A percentile compares a stretch with the other conserved stretches of the same genome.
Evolutionary conservation across 2,329 filamentous ascomycete genomes (phyloP).

Genomic region (Cladosporium sphaerospermum): DNA sequence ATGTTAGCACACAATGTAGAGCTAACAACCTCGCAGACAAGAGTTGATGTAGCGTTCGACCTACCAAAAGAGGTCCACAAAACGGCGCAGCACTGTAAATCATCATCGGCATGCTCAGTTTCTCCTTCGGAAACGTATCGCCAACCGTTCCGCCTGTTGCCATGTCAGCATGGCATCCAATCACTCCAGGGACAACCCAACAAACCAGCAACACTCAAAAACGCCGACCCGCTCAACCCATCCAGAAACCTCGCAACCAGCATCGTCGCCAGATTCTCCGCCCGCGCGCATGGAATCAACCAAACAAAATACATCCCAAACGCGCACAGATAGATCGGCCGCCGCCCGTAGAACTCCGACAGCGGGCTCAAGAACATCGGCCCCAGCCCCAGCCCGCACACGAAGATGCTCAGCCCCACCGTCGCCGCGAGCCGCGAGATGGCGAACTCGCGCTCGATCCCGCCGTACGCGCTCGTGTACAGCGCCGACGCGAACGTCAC

Average conservation of each 20-base stretch:
- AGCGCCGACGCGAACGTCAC: slow-evolving; percentile 48
- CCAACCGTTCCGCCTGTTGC: slow-evolving; percentile 68
- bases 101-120: slow-evolving; percentile 77
- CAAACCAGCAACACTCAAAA: slow-evolving; percentile 54
- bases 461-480: slow-evolving; percentile 22
- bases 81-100: slow-evolving; percentile 59
- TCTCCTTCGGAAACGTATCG: slow-evolving; percentile 63
- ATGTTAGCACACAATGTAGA: too few relatives aligned
- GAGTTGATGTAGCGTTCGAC: too few relatives aligned
- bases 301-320: slow-evolving; percentile 60
- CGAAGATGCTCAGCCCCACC: slow-evolving; percentile 74
- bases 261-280: slow-evolving; percentile 59
- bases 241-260: slow-evolving; percentile 71
- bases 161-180: too few relatives aligned
- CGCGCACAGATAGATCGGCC: slow-evolving; percentile 61
- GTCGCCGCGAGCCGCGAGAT: slow-evolving; percentile 67
- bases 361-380: slow-evolving; percentile 56
- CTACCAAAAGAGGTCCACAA: slow-evolving; percentile 46
- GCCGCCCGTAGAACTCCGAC: slow-evolving; percentile 62
- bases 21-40: too few relatives aligned
- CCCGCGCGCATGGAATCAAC: slow-evolving; percentile 64
- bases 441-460: slow-evolving; percentile 60
- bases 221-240: slow-evolving; percentile 60
- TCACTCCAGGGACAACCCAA: too few relatives aligned
- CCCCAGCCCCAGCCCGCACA: slow-evolving; percentile 61